Percentiles rank a stretch among this genome's conserved stretches.
These are phyloP conservation scores for Silene latifolia DNA, from an alignment of 148 eudicot species.

Conservation along the genomic window DNA sequence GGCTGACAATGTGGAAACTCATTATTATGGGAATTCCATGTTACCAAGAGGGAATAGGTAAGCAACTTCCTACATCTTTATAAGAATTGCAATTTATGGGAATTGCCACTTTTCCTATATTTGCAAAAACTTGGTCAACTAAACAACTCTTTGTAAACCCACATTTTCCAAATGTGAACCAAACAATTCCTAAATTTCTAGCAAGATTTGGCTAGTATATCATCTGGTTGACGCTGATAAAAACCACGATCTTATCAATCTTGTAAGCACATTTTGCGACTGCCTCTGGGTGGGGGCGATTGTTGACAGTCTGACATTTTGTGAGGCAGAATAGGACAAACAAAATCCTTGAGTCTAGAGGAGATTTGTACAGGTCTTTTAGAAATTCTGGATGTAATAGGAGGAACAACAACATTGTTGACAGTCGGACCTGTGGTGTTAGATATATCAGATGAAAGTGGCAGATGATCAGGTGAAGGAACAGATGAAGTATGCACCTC, in stretches of 20 bases:
- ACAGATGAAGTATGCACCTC: too few species aligned
- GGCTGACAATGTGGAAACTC: neutral
- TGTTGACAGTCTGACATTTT: too few species aligned
- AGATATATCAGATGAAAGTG: too few species aligned
- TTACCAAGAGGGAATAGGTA: neutral
- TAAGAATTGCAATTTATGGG: neutral
- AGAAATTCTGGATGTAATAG: too few species aligned
- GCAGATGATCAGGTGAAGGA: too few species aligned
- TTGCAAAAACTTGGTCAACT: neutral
- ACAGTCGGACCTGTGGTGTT: too few species aligned
- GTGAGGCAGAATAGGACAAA: too few species aligned
- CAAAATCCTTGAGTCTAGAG: too few species aligned
- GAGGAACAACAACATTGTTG: too few species aligned
- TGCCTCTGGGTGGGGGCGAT: neutral
- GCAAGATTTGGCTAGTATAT: conserved; percentile 1
- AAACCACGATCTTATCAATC: neutral
- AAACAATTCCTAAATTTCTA: neutral
- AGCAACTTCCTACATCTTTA: neutral
- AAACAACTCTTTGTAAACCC: neutral
- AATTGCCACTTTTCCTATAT: neutral
- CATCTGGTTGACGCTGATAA: neutral
- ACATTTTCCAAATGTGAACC: too few species aligned
- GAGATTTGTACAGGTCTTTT: too few species aligned
- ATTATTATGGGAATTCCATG: neutral
- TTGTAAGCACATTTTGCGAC: neutral